Conservation (phyloP, 345 rosid species). For the Melastoma malabathricum region DNA sequence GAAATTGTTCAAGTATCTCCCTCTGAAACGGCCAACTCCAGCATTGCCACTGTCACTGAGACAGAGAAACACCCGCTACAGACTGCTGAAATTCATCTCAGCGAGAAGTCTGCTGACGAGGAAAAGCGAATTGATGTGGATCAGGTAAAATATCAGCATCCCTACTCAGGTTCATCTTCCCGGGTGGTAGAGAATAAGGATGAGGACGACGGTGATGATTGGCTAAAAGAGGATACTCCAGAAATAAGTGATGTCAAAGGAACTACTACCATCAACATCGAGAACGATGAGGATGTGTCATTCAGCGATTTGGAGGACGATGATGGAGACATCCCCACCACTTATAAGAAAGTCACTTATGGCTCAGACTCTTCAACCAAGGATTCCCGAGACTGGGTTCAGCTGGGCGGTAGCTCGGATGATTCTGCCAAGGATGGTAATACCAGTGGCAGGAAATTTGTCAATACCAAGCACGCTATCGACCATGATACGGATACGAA, state of each 20-base stretch:
- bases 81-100: slow-evolving; percentile 32
- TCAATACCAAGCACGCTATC: slow-evolving; percentile 27
- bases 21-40: slow-evolving; percentile 21
- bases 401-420: slow-evolving; percentile 35
- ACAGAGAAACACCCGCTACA: slow-evolving; percentile 36
- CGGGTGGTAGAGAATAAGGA: slow-evolving; percentile 26
- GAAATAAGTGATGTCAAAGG: slow-evolving; percentile 27
- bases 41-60: slow-evolving; percentile 25
- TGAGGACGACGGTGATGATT: slow-evolving; percentile 82
- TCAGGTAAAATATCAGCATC: slow-evolving; percentile 17
- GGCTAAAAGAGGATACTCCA: slow-evolving; percentile 71
- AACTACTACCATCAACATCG: slow-evolving; percentile 32
- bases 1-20: slow-evolving; percentile 25
- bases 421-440: slow-evolving; percentile 32
- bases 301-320: slow-evolving; percentile 97
- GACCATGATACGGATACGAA: slow-evolving; percentile 26
- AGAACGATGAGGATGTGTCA: slow-evolving; percentile 84
- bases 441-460: slow-evolving; percentile 15
- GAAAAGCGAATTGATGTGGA: slow-evolving; percentile 25
- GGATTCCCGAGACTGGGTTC: slow-evolving; percentile 53
- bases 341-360: slow-evolving; percentile 32
- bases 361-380: slow-evolving; percentile 43
- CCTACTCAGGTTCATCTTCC: slow-evolving; percentile 19
- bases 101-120: slow-evolving; percentile 62
- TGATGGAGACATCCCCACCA: slow-evolving; percentile 38